Evolutionary conservation across 2,329 filamentous ascomycete genomes (phyloP).

Genomic region (Cordyceps fumosorosea): DNA sequence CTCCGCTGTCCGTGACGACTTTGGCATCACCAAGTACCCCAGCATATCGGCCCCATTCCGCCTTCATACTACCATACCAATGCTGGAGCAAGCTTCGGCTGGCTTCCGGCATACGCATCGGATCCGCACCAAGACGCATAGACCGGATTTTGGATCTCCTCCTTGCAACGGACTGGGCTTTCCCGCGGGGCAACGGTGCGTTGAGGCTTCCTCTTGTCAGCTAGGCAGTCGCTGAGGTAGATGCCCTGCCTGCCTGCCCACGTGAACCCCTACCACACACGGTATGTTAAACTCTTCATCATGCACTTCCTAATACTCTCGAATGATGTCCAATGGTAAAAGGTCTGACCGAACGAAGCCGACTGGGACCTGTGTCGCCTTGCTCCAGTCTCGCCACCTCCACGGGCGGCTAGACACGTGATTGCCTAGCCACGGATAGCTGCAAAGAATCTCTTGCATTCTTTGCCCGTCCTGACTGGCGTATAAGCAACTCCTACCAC

Average conservation of each 20-base stretch:
- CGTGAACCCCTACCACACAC: not conserved
- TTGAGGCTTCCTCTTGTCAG: too few species aligned
- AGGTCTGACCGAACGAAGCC: constrained; percentile 51
- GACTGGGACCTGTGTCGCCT: constrained; percentile 37
- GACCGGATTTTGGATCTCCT: too few species aligned
- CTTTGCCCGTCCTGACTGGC: not conserved
- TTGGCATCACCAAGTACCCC: not conserved
- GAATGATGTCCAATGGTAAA: constrained; percentile 58
- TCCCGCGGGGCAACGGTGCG: too few species aligned
- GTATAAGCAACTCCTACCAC: constrained; percentile 28
- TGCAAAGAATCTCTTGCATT: not conserved
- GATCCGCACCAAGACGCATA: not conserved
- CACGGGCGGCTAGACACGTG: not conserved
- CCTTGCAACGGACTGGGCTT: not conserved
- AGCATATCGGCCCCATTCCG: not conserved
- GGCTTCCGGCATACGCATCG: not conserved
- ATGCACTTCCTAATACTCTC: constrained; percentile 13
- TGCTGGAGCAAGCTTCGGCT: not conserved
- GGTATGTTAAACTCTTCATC: not conserved
- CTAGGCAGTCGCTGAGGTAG: not conserved
- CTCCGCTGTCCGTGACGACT: not conserved
- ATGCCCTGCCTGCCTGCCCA: not conserved
- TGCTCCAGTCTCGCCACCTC: not conserved
- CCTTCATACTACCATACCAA: not conserved
- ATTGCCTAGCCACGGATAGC: not conserved